Conservation (phyloP, 2,329 filamentous ascomycete species). For the Cladosporium sp. region DNA sequence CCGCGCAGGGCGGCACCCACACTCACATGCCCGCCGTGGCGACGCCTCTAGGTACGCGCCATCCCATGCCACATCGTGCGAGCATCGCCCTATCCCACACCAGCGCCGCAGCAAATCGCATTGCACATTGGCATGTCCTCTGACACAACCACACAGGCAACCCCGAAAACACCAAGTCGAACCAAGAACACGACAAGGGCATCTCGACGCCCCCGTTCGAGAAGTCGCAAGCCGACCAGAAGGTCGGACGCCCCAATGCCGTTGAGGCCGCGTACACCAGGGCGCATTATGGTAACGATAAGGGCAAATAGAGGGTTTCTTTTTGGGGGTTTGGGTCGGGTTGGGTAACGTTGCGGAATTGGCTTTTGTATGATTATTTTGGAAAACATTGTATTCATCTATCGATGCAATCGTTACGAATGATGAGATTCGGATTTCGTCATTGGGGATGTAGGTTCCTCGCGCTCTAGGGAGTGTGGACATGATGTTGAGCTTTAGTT, state of each 20-base stretch:
- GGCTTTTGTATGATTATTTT: too few species aligned
- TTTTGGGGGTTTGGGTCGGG: too few species aligned
- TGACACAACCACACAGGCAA: conserved; percentile 19
- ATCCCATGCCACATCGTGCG: neutral
- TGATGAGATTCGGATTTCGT: too few species aligned
- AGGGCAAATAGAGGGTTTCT: conserved; percentile 28
- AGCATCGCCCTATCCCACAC: neutral
- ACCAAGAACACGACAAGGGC: conserved; percentile 27
- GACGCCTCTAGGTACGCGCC: conserved; percentile 29
- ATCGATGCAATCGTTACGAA: neutral
- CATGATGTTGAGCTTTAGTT: too few species aligned
- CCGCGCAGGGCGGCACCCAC: conserved; percentile 31
- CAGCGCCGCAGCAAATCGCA: neutral
- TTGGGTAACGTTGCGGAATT: too few species aligned
- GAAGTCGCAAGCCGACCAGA: conserved; percentile 29
- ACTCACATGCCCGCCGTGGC: conserved; percentile 33
- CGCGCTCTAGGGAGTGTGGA: too few species aligned
- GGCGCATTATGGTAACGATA: conserved; percentile 31
- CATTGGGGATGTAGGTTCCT: too few species aligned
- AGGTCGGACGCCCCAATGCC: conserved; percentile 16
- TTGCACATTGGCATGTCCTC: neutral
- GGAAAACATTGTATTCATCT: too few species aligned
- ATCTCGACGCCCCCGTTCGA: conserved; percentile 30
- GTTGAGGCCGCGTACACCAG: conserved; percentile 27
- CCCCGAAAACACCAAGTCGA: conserved; percentile 19